phyloP scores from a whole-genome alignment of 306 rosid genomes.

The Gynostemma pentaphyllum region DNA sequence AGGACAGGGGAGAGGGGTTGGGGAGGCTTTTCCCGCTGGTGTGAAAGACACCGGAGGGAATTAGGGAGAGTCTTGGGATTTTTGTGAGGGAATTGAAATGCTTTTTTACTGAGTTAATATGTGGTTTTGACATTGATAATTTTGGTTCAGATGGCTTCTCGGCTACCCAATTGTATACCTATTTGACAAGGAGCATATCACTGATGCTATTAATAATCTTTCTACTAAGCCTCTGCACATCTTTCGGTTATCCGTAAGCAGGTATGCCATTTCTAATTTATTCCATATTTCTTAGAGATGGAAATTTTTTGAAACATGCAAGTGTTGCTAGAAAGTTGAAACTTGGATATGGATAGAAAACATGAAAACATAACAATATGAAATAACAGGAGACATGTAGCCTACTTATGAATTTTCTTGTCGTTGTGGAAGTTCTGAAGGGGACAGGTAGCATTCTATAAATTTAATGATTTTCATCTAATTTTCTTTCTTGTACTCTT shows the following conservation, averaged over 20 bases:
- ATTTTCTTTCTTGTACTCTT: too few relatives aligned
- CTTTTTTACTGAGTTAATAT: too few relatives aligned
- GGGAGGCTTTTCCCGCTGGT: too few relatives aligned
- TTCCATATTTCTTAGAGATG: neutral
- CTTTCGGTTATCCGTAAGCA: conserved; percentile 51
- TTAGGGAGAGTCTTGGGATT: too few relatives aligned
- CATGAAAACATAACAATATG: neutral
- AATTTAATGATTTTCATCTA: too few relatives aligned
- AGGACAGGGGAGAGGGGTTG: too few relatives aligned
- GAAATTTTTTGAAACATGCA: neutral
- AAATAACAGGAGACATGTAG: too few relatives aligned
- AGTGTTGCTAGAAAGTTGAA: neutral
- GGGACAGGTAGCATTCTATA: too few relatives aligned
- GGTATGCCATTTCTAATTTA: conserved; percentile 34
- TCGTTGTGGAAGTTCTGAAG: too few relatives aligned
- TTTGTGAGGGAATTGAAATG: too few relatives aligned
- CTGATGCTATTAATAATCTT: conserved; percentile 61
- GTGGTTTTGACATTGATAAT: neutral
- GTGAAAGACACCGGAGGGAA: too few relatives aligned
- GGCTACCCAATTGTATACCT: conserved; percentile 78
- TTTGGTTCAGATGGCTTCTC: conserved; percentile 78
- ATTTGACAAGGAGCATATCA: conserved; percentile 56
- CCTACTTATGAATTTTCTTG: too few relatives aligned
- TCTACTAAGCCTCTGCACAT: conserved; percentile 69
- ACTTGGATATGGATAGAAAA: neutral